These are phyloP conservation scores for Arxiozyma heterogenica DNA, from an alignment of 1,139 yeast genomes.

Conservation along the genomic window DNA sequence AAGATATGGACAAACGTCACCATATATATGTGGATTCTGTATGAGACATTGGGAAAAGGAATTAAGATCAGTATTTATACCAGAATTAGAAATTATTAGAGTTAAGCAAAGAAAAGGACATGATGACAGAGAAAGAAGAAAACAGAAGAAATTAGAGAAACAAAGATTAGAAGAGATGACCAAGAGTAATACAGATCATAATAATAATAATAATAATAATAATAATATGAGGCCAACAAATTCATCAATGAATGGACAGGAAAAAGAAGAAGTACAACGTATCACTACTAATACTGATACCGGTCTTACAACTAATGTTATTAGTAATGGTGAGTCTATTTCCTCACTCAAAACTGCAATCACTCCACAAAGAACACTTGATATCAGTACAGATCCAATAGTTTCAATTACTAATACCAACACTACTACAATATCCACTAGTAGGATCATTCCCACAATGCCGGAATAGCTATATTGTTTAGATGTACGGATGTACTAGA, in stretches of 20 bases:
- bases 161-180: conserved; percentile 7
- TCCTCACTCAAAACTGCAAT: neutral
- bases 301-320: too few species aligned
- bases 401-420: neutral
- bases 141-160: conserved; percentile 15
- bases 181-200: neutral
- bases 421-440: neutral
- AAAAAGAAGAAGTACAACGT: neutral
- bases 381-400: neutral
- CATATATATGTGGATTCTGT: conserved; percentile 25
- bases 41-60: conserved; percentile 17
- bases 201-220: neutral
- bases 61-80: conserved; percentile 19
- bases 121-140: conserved; percentile 25
- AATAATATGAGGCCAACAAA: neutral
- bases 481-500: neutral
- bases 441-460: neutral
- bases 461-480: neutral
- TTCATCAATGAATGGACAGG: neutral
- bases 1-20: conserved; percentile 13
- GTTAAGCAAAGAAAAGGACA: conserved; percentile 19
- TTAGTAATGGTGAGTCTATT: neutral
- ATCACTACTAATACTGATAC: neutral
- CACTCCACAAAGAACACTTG: neutral
- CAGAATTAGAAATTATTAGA: conserved; percentile 21